Evolutionary conservation across 2,329 filamentous ascomycete species (phyloP), one percentile per base, ranked within the genome.

Genomic region (Metarhizium sp.): DNA sequence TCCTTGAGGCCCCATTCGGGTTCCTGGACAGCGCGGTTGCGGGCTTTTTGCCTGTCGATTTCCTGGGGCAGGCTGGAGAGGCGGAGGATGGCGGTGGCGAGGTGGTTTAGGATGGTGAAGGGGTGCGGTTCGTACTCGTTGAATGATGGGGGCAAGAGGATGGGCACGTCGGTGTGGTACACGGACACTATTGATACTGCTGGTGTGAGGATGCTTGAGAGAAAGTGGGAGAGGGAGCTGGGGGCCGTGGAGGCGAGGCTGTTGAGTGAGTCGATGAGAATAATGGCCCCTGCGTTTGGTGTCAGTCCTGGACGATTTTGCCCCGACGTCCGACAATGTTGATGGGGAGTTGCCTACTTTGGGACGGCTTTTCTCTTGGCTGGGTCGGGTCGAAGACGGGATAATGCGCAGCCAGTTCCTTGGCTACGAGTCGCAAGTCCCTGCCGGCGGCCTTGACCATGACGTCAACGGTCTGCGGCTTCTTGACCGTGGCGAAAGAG

Each of bases 71-170:
- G 78, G 14, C 84, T 88, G 43, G 86, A 84, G 0, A 88, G 77
- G 4, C 81, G 84, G 57, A 97, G 78, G 53, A 97, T 81, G 3
- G 90, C 86, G 3, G 94, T 99, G n/a, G 92, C 89, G 56, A 96
- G 84, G 70, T 95, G 95, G 49, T 79, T 81, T 25, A 97, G 77
- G 1, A 91, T 74, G 1, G 84, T 84, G 13, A 95, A 76, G 0
- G 90, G 84, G 32, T 82, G 73, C 1, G 91, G 90, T 18, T 81
- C 74, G 70, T 89, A 85, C 64, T 80, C 76, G 61, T 69, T 73
- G 53, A 68, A 70, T 7, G 68, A 66, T 40, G 56, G 70, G 34
- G 67, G 69, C 70, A 79, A 70, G 54, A 74, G 62, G 30, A 83
- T 70, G 1, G 90, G 87, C 4, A 92, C 79, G 70, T 97, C 92